phyloP scores from a whole-genome alignment of 2,329 filamentous ascomycete genomes.

The Penicillium sp. region DNA sequence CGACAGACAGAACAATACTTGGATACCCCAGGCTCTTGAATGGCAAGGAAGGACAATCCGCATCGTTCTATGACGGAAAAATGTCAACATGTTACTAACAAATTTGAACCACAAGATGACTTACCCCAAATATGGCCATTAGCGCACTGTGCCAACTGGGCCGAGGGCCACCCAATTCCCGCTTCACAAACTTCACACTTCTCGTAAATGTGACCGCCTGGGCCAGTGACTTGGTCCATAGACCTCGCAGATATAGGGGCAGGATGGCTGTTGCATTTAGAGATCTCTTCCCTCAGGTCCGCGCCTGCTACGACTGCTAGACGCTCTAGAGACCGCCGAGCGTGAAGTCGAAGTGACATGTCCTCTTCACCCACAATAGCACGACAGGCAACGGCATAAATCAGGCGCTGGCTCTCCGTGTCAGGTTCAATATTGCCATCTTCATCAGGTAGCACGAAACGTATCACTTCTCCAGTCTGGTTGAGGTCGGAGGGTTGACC shows the following conservation, averaged over 20 bases:
- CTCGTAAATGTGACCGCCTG: conserved; percentile 40
- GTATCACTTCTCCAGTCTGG: conserved; percentile 25
- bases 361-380: conserved; percentile 30
- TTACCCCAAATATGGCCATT: conserved; percentile 53
- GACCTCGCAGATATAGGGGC: conserved; percentile 25
- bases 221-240: conserved; percentile 17
- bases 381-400: conserved; percentile 39
- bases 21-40: conserved; percentile 53
- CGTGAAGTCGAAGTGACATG: conserved; percentile 22
- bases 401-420: conserved; percentile 28
- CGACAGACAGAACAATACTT: conserved; percentile 55
- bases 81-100: conserved; percentile 7
- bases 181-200: conserved; percentile 53
- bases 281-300: conserved; percentile 34
- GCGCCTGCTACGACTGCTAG: conserved; percentile 27
- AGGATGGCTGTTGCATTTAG: conserved; percentile 20
- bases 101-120: conserved; percentile 6
- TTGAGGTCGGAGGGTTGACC: conserved; percentile 12
- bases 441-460: conserved; percentile 28
- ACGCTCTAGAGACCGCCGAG: conserved; percentile 26
- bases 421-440: conserved; percentile 15
- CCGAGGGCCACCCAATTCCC: conserved; percentile 48
- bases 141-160: conserved; percentile 47
- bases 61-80: conserved; percentile 47
- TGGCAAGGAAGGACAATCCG: conserved; percentile 53